Evolutionary conservation across 192 early-diverging fungal genomes (phyloP), one percentile per base, ranked within the genome.

Genomic region (Umbelopsis ramanniana): DNA sequence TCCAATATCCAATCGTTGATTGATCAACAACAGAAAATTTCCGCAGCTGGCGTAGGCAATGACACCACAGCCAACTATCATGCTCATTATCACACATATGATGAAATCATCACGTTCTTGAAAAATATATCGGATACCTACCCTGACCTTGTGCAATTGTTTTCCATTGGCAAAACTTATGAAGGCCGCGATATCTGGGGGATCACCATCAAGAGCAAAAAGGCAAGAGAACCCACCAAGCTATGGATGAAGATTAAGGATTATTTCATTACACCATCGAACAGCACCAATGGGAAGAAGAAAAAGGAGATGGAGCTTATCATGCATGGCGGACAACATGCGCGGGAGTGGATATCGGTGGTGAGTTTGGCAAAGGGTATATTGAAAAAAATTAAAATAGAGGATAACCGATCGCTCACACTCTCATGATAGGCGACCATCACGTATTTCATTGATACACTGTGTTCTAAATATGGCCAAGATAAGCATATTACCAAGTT

Each of bases 361-460:
- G 57, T 63, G 26, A 57, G 57, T 23, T 22, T 9, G 24, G 17
- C 66, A 8, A n/a, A n/a, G 19, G 38, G 66, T 6, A 40, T 22
- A 5, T 67, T 46, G 4, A 46, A 46, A 17, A 17, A 46, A 10
- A n/a, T n/a, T n/a, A n/a, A 15, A 17, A 17, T 1, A 46, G 46
- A 17, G 46, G 12, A 46, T 10, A 4, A 17, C 46, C 10, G 2
- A 4, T 1, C 46, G 10, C 26, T 71, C 74, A 68, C 76, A 54
- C 79, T 69, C 82, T 82, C 82, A 84, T 82, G 82, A 76, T 86
- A 75, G 53, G 89, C 89, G 24, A 83, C 84, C 14, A 82, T 89
- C 4, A 70, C 77, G 1, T 90, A 88, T 66, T 78, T 90, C 54
- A 80, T 84, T 66, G 79, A 85, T n/a, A 76, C 82, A 57, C 75